Evolutionary conservation across 176 grass and related monocot species (phyloP).

Genomic region (Zizania latifolia): DNA sequence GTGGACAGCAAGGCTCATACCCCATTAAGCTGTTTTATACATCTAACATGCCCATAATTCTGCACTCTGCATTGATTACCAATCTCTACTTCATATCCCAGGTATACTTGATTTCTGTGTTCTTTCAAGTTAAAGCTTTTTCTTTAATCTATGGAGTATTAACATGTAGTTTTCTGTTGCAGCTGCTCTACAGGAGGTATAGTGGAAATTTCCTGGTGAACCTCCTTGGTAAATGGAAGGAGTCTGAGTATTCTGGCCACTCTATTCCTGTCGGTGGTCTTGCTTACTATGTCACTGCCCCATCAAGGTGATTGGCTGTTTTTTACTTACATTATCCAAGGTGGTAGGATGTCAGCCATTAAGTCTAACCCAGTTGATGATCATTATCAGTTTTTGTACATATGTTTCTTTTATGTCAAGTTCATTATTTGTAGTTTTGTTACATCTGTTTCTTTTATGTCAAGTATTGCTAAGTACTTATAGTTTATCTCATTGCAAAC

Average conservation of each 20-base stretch:
- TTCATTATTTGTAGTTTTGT: background rate
- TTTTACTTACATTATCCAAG: background rate
- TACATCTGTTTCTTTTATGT: background rate
- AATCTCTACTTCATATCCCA: conserved; percentile 66
- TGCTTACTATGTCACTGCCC: conserved; percentile 51
- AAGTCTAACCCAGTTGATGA: background rate
- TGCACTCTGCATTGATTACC: conserved; percentile 33
- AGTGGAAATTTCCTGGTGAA: conserved; percentile 83
- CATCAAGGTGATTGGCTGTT: conserved; percentile 36
- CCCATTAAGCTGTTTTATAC: conserved; percentile 51
- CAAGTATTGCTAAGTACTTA: background rate
- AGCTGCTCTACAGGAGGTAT: conserved; percentile 78
- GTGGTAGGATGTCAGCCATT: background rate
- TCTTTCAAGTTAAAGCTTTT: background rate
- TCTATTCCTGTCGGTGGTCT: conserved; percentile 44
- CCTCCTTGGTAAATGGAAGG: conserved; percentile 76
- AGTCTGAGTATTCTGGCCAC: conserved; percentile 53
- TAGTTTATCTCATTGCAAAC: background rate
- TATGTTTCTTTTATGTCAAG: background rate
- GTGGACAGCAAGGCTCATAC: conserved; percentile 45
- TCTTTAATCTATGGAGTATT: background rate
- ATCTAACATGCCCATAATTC: conserved; percentile 45
- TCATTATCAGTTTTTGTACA: background rate
- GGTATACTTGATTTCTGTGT: conserved; percentile 19
- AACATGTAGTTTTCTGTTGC: conserved; percentile 14